Conservation (phyloP, 495 filamentous ascomycete genomes). For the Acidomyces sp. region DNA sequence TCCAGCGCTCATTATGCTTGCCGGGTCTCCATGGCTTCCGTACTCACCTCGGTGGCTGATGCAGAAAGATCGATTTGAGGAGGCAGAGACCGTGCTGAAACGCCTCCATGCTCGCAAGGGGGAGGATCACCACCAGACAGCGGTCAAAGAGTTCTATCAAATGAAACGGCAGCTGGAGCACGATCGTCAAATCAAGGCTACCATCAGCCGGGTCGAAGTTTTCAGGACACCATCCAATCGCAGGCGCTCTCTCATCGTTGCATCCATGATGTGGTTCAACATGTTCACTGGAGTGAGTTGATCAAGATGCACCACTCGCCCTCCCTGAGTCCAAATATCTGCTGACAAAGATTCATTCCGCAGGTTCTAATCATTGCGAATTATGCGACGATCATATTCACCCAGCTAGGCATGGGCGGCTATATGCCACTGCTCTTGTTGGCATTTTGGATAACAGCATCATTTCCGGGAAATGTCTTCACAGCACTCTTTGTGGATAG, state of each 20-base stretch:
- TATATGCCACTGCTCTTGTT: slow-evolving; percentile 20
- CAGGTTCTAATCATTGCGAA: slow-evolving; percentile 22
- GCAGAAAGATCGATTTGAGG: slow-evolving; percentile 15
- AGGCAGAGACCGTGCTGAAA: slow-evolving; percentile 16
- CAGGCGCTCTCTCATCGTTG: slow-evolving; percentile 13
- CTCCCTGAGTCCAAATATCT: neutral
- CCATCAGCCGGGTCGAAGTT: slow-evolving; percentile 11
- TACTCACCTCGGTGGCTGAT: slow-evolving; percentile 20
- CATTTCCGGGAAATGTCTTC: slow-evolving; percentile 21
- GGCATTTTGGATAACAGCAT: slow-evolving; percentile 17
- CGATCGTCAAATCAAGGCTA: slow-evolving; percentile 19
- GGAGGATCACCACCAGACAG: slow-evolving; percentile 9
- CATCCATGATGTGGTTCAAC: slow-evolving; percentile 18
- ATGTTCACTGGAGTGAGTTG: slow-evolving; percentile 17
- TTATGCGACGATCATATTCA: slow-evolving; percentile 18
- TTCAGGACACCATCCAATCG: slow-evolving; percentile 20
- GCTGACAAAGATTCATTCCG: too few relatives aligned
- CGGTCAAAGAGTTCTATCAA: slow-evolving; percentile 20
- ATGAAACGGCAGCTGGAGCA: slow-evolving; percentile 21
- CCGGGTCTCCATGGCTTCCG: slow-evolving; percentile 13
- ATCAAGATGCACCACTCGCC: too few relatives aligned
- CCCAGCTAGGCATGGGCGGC: slow-evolving; percentile 12
- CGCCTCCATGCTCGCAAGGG: slow-evolving; percentile 10
- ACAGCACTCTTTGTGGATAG: slow-evolving; percentile 18
- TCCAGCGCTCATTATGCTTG: slow-evolving; percentile 18